A percentile compares a stretch with the other conserved stretches of the same genome.
Conservation (phyloP, 306 rosid genomes). For the Malus domestica region DNA sequence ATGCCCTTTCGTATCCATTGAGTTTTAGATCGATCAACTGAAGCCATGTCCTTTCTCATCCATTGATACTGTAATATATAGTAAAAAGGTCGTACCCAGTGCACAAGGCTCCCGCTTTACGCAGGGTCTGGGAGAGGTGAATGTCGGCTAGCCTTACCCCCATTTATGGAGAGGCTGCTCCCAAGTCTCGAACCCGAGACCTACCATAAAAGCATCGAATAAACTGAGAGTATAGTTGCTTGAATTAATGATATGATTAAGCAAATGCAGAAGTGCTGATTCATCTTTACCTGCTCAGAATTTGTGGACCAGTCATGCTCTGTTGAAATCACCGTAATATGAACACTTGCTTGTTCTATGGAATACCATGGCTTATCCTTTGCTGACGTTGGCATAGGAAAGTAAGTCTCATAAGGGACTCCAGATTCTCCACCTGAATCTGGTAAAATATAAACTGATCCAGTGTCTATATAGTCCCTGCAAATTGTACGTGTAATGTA, state of each 20-base stretch:
- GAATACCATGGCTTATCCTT: constrained; percentile 94
- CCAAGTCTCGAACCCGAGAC: too few relatives aligned
- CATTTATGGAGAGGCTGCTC: too few relatives aligned
- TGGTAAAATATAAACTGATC: constrained; percentile 32
- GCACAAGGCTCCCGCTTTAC: too few relatives aligned
- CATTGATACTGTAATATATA: constrained; percentile 48
- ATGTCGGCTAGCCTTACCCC: too few relatives aligned
- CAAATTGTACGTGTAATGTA: not conserved
- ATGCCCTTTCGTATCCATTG: not conserved
- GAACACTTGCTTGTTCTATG: constrained; percentile 69
- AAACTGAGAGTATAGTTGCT: not conserved
- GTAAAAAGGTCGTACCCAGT: too few relatives aligned
- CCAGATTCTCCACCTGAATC: constrained; percentile 97
- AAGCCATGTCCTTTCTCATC: constrained; percentile 75
- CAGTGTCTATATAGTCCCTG: constrained; percentile 62
- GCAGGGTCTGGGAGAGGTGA: too few relatives aligned
- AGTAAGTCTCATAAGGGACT: constrained; percentile 78
- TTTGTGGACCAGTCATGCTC: constrained; percentile 58
- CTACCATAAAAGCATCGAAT: not conserved
- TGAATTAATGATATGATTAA: too few relatives aligned
- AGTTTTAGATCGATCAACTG: constrained; percentile 60
- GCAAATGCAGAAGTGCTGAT: not conserved
- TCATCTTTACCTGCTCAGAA: constrained; percentile 60
- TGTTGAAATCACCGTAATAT: constrained; percentile 75
- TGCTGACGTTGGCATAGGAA: constrained; percentile 65